Evolutionary conservation across 176 grass and related monocot species (phyloP).

Genomic region (Dendrocalamus sinicus): DNA sequence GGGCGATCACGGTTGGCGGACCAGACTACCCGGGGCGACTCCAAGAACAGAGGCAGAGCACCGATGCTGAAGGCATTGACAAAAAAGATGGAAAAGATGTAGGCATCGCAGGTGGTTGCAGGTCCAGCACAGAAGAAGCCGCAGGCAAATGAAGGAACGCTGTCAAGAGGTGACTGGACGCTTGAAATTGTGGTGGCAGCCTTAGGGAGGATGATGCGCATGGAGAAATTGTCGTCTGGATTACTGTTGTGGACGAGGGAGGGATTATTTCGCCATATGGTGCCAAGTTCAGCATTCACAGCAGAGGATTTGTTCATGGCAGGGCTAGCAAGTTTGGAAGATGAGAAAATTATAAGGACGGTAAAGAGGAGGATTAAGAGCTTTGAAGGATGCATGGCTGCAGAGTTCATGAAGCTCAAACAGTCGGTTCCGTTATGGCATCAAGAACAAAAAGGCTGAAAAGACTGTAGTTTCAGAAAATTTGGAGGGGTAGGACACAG

Average conservation of each 20-base stretch:
- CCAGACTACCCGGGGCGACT: slow-evolving; percentile 40
- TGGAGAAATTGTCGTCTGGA: not conserved
- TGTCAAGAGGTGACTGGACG: not conserved
- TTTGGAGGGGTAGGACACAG: not conserved
- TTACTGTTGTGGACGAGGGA: not conserved
- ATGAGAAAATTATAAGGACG: not conserved
- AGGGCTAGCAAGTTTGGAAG: not conserved
- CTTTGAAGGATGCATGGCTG: slow-evolving; percentile 26
- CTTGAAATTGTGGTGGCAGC: not conserved
- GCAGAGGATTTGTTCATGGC: not conserved
- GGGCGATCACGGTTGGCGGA: slow-evolving; percentile 43
- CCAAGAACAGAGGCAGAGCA: not conserved
- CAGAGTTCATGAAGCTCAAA: not conserved
- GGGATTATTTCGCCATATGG: slow-evolving; percentile 26
- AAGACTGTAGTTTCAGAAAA: not conserved
- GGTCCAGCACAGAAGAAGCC: slow-evolving; percentile 49
- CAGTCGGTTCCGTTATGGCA: not conserved
- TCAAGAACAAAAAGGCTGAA: not conserved
- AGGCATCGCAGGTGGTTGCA: slow-evolving; percentile 12
- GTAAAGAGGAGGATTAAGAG: not conserved
- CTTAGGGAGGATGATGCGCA: slow-evolving; percentile 19
- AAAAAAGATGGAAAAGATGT: slow-evolving; percentile 22
- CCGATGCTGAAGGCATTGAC: not conserved
- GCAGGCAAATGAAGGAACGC: slow-evolving; percentile 40
- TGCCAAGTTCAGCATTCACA: not conserved